A percentile compares a stretch with the other conserved stretches of the same genome.
These are phyloP conservation scores for Beta vulgaris DNA, from an alignment of 148 eudicot species.

Conservation along the genomic window DNA sequence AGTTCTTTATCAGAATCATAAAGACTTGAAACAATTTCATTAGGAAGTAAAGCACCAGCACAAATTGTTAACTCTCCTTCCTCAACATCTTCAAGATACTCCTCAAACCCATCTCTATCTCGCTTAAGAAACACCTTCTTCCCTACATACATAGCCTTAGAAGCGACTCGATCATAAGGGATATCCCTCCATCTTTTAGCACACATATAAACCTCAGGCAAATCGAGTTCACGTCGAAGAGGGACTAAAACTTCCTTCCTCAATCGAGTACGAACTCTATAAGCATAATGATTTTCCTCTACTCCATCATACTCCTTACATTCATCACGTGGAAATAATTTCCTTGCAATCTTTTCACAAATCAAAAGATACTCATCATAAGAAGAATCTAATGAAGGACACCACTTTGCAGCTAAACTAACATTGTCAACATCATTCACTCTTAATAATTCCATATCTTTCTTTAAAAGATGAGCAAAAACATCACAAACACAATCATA, in stretches of 20 bases:
- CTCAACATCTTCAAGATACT: conserved; percentile 40
- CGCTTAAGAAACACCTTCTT: conserved; percentile 28
- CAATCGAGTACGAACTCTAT: conserved; percentile 39
- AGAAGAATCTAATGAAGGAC: conserved; percentile 20
- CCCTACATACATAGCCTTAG: conserved; percentile 49
- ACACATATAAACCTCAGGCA: conserved; percentile 49
- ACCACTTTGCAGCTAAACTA: conserved; percentile 29
- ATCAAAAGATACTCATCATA: conserved; percentile 18
- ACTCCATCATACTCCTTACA: conserved; percentile 31
- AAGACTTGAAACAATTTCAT: conserved; percentile 32
- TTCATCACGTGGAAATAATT: conserved; percentile 39
- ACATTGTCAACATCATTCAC: neutral
- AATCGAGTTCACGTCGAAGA: conserved; percentile 33
- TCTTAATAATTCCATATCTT: neutral
- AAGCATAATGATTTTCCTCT: conserved; percentile 44
- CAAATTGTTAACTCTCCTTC: conserved; percentile 44
- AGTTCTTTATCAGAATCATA: conserved; percentile 21
- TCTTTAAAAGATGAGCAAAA: neutral
- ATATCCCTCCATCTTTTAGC: conserved; percentile 38
- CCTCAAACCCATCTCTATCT: conserved; percentile 34
- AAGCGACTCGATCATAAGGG: conserved; percentile 42
- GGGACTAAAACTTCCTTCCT: conserved; percentile 59
- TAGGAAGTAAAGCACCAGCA: conserved; percentile 57
- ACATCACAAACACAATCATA: conserved; percentile 19
- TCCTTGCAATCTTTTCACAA: conserved; percentile 23